Evolutionary conservation across 1,284 basidiomycete species (phyloP), one percentile per base, ranked within the genome.

Genomic region (Ceratobasidium sp.): DNA sequence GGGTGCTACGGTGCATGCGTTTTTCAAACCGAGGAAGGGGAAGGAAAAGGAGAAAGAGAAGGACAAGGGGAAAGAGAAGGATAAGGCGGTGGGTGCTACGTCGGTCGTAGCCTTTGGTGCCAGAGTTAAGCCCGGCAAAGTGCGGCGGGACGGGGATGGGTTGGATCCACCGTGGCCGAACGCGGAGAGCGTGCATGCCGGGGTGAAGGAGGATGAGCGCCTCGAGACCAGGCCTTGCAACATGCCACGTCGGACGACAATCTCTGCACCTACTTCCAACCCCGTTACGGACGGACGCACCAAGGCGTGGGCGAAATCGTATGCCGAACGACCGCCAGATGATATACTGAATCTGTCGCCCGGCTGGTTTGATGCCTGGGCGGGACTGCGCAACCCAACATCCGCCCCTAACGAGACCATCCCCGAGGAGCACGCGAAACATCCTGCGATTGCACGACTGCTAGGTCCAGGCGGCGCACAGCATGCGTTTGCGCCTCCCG

Each of bases 401-500:
- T n/a, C 22, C 5, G 1, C 22, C 17, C 34, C 22, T 13, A 37
- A 29, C 7, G 73, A 75, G 15, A 52, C 22, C n/a, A 66, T 75
- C 34, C 73, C 73, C 17, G 52, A 65, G 40, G 62, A 75, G 22
- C 52, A 75, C 34, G 52, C 40, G n/a, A 34, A 17, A 13, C 51
- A 75, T 32, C 73, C 73, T 13, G 73, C 73, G 8, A 67, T 75
- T 66, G 73, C 73, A 17, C 66, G 66, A n/a, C 43, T 77, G n/a
- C 51, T 40, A 13, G 68, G 59, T 22, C 61, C 67, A 15, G 65
- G 9, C 9, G 69, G 69, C 17, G 34, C 69, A 46, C 4, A 34
- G 57, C 43, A 73, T n/a, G 73, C 62, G 1, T 67, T 75, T 59
- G 51, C 61, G 19, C 62, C 52, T 8, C 96, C 96, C 8, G 87